Percentiles rank a stretch among this genome's conserved stretches.
phyloP scores from a whole-genome alignment of 148 eudicot species.

The Spergularia bocconei region DNA sequence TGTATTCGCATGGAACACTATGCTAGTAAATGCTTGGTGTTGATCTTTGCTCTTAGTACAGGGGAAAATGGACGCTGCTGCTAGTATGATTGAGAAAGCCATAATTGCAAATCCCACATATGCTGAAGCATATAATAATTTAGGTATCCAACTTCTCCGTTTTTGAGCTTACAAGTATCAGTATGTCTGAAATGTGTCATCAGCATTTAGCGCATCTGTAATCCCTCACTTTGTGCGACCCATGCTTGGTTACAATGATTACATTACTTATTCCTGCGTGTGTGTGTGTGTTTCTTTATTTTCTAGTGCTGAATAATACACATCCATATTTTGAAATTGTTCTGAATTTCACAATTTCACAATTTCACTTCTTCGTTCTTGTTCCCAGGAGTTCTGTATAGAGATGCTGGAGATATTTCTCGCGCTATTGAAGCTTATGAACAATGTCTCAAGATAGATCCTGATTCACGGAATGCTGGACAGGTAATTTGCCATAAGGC shows the following conservation, averaged over 20 bases:
- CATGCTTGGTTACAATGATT: not conserved
- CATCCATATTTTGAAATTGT: too few relatives aligned
- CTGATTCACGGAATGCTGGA: slow-evolving; percentile 99
- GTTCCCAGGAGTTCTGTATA: slow-evolving; percentile 76
- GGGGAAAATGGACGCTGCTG: slow-evolving; percentile 99
- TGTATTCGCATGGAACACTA: not conserved
- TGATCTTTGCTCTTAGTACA: slow-evolving; percentile 28
- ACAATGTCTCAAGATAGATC: slow-evolving; percentile 97
- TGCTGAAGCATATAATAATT: slow-evolving; percentile 96
- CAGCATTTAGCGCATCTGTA: not conserved
- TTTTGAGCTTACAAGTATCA: slow-evolving; percentile 1
- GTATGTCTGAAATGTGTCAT: not conserved
- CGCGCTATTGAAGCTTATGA: slow-evolving; percentile 97
- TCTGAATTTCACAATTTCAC: not conserved
- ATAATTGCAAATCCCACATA: slow-evolving; percentile 96
- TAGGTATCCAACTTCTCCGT: slow-evolving; percentile 54
- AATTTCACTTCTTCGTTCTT: not conserved
- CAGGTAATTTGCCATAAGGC: slow-evolving; percentile 50
- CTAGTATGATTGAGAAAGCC: slow-evolving; percentile 98
- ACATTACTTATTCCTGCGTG: too few relatives aligned
- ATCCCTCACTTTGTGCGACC: not conserved
- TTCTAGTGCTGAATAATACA: too few relatives aligned
- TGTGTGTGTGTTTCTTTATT: too few relatives aligned
- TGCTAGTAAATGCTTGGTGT: slow-evolving; percentile 9
- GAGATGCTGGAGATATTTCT: slow-evolving; percentile 93